phyloP scores from a whole-genome alignment of 2,329 filamentous ascomycete genomes.

The Sporothrix schenckii region DNA sequence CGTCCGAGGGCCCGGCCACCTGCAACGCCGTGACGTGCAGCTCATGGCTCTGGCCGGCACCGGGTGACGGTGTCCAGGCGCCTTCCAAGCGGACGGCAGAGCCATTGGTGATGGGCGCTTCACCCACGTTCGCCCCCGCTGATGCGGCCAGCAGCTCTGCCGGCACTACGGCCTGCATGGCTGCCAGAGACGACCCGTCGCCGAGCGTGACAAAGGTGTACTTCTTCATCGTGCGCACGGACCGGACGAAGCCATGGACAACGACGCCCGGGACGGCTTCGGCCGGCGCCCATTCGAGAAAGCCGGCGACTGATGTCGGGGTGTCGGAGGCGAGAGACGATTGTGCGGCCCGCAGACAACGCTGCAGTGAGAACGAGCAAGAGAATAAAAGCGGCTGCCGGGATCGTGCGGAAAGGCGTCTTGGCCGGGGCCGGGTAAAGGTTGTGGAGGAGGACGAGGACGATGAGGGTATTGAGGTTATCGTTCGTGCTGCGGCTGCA shows the following conservation, averaged over 20 bases:
- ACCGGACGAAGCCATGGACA: slow-evolving; percentile 79
- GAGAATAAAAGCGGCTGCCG: neutral
- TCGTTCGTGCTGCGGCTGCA: neutral
- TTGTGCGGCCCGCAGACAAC: slow-evolving; percentile 21
- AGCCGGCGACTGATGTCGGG: slow-evolving; percentile 53
- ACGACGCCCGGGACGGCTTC: slow-evolving; percentile 54
- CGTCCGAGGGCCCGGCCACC: slow-evolving; percentile 75
- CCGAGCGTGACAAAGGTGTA: slow-evolving; percentile 81
- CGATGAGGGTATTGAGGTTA: neutral
- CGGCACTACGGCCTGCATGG: slow-evolving; percentile 79
- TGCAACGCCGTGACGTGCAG: slow-evolving; percentile 71
- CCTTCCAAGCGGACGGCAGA: slow-evolving; percentile 78
- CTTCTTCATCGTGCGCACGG: slow-evolving; percentile 82
- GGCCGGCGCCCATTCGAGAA: slow-evolving; percentile 57
- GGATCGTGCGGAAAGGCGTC: neutral
- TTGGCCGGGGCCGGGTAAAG: too few relatives aligned
- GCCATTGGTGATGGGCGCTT: slow-evolving; percentile 61
- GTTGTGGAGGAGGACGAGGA: too few relatives aligned
- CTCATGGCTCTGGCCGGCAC: slow-evolving; percentile 74
- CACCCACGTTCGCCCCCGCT: slow-evolving; percentile 58
- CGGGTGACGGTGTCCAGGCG: slow-evolving; percentile 72
- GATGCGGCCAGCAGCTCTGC: slow-evolving; percentile 60
- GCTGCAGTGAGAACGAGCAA: slow-evolving; percentile 17
- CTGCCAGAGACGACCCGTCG: slow-evolving; percentile 79
- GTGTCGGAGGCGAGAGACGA: slow-evolving; percentile 36